These are phyloP conservation scores for Theobroma cacao DNA, from an alignment of 345 rosid species.

Conservation along the genomic window DNA sequence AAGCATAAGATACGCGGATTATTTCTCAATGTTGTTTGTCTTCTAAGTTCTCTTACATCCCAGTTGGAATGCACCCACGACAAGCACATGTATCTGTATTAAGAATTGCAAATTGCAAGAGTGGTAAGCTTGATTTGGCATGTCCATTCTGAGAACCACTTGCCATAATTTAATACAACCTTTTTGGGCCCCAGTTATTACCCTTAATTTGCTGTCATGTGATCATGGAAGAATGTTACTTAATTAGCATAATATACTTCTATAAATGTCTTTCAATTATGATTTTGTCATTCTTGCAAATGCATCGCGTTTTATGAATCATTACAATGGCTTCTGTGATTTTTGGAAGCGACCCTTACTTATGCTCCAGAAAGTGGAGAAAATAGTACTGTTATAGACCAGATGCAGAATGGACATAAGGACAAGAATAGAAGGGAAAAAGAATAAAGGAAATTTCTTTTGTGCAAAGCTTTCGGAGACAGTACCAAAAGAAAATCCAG, in stretches of 20 bases:
- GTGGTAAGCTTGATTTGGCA: not conserved
- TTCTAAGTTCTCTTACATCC: not conserved
- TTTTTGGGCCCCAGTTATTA: not conserved
- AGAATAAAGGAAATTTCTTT: not conserved
- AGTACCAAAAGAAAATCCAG: not conserved
- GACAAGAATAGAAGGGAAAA: not conserved
- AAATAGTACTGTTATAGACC: not conserved
- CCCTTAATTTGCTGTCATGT: not conserved
- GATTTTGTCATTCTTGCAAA: not conserved
- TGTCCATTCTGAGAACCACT: conserved; percentile 7
- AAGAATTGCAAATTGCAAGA: conserved; percentile 14
- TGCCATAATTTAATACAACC: not conserved
- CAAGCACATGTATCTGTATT: not conserved
- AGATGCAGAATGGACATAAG: not conserved
- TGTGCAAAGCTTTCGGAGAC: conserved; percentile 8
- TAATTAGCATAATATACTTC: not conserved
- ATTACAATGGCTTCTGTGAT: not conserved
- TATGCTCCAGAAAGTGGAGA: not conserved
- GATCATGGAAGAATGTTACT: not conserved
- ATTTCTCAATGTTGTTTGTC: not conserved
- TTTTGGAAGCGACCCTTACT: not conserved
- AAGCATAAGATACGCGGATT: not conserved
- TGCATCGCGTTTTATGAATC: not conserved
- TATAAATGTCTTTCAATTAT: not conserved
- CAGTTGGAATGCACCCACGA: conserved; percentile 5